Conservation (phyloP, 176 grass and related monocot species). For the maize (Zea mays) region DNA sequence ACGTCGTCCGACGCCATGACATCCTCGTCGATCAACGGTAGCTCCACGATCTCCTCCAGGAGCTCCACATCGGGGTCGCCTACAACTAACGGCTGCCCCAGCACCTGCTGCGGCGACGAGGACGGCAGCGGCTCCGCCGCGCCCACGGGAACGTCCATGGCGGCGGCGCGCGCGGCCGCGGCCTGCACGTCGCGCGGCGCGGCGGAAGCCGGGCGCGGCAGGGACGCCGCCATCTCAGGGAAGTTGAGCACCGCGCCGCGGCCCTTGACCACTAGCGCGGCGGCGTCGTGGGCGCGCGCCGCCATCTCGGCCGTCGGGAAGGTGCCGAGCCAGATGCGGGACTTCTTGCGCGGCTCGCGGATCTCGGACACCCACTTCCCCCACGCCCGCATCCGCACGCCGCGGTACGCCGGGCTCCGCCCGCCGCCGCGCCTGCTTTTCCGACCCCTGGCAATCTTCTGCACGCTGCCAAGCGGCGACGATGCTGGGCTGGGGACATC, state of each 20-base stretch:
- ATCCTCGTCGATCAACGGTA: constrained; percentile 53
- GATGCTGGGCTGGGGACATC: background rate
- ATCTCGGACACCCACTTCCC: constrained; percentile 98
- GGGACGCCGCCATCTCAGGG: constrained; percentile 51
- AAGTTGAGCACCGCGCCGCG: constrained; percentile 68
- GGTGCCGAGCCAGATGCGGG: constrained; percentile 91
- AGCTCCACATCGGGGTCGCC: constrained; percentile 27
- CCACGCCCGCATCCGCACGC: constrained; percentile 82
- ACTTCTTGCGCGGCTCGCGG: constrained; percentile 87
- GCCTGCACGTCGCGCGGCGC: constrained; percentile 66
- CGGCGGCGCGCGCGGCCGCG: constrained; percentile 61
- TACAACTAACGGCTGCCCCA: background rate
- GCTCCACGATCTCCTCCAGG: constrained; percentile 67
- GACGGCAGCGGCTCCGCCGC: background rate
- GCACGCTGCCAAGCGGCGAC: background rate
- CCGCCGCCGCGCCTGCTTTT: background rate
- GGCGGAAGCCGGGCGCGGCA: constrained; percentile 58
- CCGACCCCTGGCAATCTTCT: background rate
- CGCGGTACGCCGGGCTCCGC: constrained; percentile 57
- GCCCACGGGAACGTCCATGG: constrained; percentile 30
- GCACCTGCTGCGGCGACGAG: background rate
- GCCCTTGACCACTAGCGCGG: constrained; percentile 69
- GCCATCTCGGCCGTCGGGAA: constrained; percentile 88
- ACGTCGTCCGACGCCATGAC: constrained; percentile 5
- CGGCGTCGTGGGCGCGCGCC: constrained; percentile 77